Conservation (phyloP, 495 filamentous ascomycete species). For the Penicillium tannophilum region DNA sequence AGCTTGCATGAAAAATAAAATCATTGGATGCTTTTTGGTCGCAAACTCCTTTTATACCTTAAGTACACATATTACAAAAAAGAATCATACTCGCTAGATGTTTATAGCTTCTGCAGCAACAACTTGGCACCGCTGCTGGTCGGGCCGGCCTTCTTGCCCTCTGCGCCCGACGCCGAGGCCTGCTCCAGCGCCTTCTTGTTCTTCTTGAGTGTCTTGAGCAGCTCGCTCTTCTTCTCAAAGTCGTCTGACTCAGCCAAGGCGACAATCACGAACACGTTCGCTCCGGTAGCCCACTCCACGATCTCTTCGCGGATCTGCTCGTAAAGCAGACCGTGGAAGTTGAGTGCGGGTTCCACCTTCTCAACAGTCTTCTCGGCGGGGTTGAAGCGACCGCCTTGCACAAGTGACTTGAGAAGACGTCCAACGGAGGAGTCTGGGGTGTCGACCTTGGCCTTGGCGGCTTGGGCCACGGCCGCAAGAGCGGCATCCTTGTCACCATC, state of each 20-base stretch:
- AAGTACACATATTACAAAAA: constrained; percentile 18
- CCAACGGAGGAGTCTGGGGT: constrained; percentile 62
- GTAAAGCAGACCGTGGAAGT: constrained; percentile 78
- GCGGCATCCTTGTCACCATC: constrained; percentile 71
- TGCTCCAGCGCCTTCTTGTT: constrained; percentile 53
- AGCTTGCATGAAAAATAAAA: background rate
- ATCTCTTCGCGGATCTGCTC: constrained; percentile 72
- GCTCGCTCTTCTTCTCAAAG: constrained; percentile 65
- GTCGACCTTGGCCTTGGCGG: constrained; percentile 65
- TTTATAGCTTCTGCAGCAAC: constrained; percentile 45
- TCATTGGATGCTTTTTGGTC: constrained; percentile 12
- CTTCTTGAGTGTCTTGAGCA: constrained; percentile 66
- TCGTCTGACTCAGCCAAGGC: constrained; percentile 77
- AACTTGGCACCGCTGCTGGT: constrained; percentile 47
- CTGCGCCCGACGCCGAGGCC: constrained; percentile 43
- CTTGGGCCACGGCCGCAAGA: constrained; percentile 68
- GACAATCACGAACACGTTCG: constrained; percentile 79
- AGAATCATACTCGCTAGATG: constrained; percentile 20
- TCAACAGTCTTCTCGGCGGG: constrained; percentile 64
- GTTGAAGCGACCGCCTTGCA: constrained; percentile 85
- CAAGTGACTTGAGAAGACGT: constrained; percentile 87
- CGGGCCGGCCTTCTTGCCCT: constrained; percentile 43
- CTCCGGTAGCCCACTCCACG: constrained; percentile 82
- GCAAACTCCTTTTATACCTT: constrained; percentile 10
- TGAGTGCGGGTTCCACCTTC: constrained; percentile 71